Base-by-base conservation (phyloP, 2,329 filamentous ascomycete species). In the Penicillium corylophilum region DNA sequence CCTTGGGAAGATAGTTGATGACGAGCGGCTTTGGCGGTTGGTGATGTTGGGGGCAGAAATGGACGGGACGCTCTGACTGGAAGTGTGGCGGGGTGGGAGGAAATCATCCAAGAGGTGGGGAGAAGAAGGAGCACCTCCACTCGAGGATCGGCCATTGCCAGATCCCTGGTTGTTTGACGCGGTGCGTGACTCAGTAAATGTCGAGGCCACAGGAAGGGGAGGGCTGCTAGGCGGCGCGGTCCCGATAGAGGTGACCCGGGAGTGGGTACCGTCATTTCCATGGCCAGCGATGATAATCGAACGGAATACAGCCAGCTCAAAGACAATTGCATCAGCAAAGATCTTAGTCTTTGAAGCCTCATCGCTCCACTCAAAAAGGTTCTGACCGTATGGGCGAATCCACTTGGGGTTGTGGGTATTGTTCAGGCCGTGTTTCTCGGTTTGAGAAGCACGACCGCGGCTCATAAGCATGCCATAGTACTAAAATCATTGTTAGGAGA, bases 401-500 rank as follows among this genome's bases (percentile, higher is more conserved):
- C 46, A 18, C 0, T 42, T n/a, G 2, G 36, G 39, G 16, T 35
- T 15, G 24, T 48, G 36, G 6, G 31, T 13, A 10, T 53, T 47
- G 13, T 9, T 5, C 3, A 56, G 15, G 4, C 55, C 55, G 1
- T 47, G 26, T 2, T 31, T n/a, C 15, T 48, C 38, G 10, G 46
- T 36, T 24, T 38, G 35, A 5, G 26, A 16, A 20, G 26, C 24
- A 9, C 20, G 16, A 6, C 52, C 55, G 2, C 44, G 12, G 4
- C 42, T 18, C 42, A 56, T 50, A 12, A 60, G n/a, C 6, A 18
- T 44, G 5, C 43, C 41, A 22, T 52, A 56, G 2, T 23, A 50
- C 57, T 60, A 39, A n/a, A 38, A 15, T 9, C 36, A n/a, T 23
- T 4, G 22, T 59, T 29, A 56, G 56, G 10, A 16, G 31, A 15